phyloP scores from a whole-genome alignment of 768 basidiomycete species.

The Auriscalpium orientale region DNA sequence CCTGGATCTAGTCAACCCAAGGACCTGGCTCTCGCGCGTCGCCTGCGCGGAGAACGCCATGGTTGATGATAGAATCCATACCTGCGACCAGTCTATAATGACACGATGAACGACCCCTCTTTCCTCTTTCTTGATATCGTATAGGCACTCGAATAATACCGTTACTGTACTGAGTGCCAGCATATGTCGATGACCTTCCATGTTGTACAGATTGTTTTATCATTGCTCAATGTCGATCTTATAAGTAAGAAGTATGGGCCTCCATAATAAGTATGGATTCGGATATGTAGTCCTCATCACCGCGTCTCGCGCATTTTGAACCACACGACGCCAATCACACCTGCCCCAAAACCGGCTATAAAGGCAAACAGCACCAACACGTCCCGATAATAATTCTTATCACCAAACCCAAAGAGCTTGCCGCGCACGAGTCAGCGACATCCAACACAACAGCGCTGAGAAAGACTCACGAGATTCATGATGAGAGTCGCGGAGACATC shows the following conservation, averaged over 20 bases:
- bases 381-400: slow-evolving; percentile 81
- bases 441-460: not conserved
- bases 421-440: not conserved
- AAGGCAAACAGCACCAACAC: slow-evolving; percentile 83
- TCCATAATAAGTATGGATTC: too few species aligned
- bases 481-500: slow-evolving; percentile 74
- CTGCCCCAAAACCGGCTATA: slow-evolving; percentile 68
- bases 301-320: slow-evolving; percentile 70
- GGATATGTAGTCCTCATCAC: slow-evolving; percentile 22
- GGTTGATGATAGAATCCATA: too few species aligned
- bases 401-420: slow-evolving; percentile 81
- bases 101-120: too few species aligned
- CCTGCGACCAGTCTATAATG: too few species aligned
- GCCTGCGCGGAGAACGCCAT: slow-evolving; percentile 66
- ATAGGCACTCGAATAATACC: too few species aligned
- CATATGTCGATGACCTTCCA: too few species aligned
- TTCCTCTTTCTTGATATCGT: too few species aligned
- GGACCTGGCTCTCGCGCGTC: slow-evolving; percentile 78
- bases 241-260: too few species aligned
- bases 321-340: slow-evolving; percentile 74
- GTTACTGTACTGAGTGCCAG: too few species aligned
- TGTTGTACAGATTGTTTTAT: too few species aligned
- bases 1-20: slow-evolving; percentile 43
- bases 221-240: too few species aligned
- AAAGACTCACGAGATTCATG: slow-evolving; percentile 63